phyloP scores from a whole-genome alignment of 305 asterid genomes.

The Salvia sclarea region DNA sequence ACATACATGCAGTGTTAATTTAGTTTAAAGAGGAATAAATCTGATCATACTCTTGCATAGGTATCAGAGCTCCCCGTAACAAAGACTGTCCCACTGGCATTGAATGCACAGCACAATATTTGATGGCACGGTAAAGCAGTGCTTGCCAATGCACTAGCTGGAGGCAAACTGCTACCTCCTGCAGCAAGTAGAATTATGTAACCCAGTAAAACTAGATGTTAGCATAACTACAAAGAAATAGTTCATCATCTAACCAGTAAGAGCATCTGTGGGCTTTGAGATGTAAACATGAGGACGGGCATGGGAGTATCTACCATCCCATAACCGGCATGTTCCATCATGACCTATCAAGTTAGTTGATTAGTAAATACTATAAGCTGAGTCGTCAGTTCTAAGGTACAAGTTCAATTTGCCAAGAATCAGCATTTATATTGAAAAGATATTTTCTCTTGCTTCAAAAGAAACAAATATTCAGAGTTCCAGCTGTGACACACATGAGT shows the following conservation, averaged over 20 bases:
- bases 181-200: conserved; percentile 40
- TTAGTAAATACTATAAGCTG: conserved; percentile 27
- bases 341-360: conserved; percentile 56
- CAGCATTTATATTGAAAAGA: conserved; percentile 20
- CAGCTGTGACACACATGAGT: conserved; percentile 15
- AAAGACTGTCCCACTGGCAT: conserved; percentile 95
- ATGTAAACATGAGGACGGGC: conserved; percentile 64
- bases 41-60: conserved; percentile 72
- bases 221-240: conserved; percentile 16
- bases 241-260: conserved; percentile 56
- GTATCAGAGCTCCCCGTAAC: conserved; percentile 99
- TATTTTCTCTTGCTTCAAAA: conserved; percentile 6
- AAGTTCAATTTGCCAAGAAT: conserved; percentile 20
- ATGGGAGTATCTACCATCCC: conserved; percentile 96
- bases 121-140: conserved; percentile 65
- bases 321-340: conserved; percentile 95
- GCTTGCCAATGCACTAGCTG: too few species aligned
- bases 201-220: conserved; percentile 15
- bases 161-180: conserved; percentile 72
- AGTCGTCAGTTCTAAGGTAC: conserved; percentile 7
- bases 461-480: not conserved
- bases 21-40: conserved; percentile 17
- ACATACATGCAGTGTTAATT: too few species aligned
- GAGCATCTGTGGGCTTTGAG: conserved; percentile 70
- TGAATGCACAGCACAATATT: conserved; percentile 92